Conservation (phyloP, 352 stramenopile species). For the Phytophthora uliginosa region DNA sequence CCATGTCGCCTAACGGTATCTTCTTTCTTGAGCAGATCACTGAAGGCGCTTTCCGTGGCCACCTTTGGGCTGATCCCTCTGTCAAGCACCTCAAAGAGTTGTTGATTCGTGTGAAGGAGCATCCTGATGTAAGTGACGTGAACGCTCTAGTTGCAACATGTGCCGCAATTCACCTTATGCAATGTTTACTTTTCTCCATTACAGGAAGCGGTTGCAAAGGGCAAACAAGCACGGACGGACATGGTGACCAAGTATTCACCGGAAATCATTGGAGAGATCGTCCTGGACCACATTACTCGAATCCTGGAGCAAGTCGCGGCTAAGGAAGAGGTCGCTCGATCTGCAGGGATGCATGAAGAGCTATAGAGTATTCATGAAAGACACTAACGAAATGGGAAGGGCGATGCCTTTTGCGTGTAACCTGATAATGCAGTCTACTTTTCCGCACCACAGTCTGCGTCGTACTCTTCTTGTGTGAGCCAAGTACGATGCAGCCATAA, state of each 20-base stretch:
- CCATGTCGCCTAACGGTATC: background rate
- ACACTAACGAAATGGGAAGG: background rate
- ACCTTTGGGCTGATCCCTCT: constrained; percentile 91
- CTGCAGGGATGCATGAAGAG: constrained; percentile 54
- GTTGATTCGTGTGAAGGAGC: constrained; percentile 58
- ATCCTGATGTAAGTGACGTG: constrained; percentile 59
- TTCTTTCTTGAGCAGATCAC: constrained; percentile 58
- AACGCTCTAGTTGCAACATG: no score
- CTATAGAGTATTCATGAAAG: constrained; percentile 42
- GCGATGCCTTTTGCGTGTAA: background rate
- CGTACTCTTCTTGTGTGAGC: constrained; percentile 82
- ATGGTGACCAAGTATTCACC: constrained; percentile 91
- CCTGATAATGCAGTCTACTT: constrained; percentile 14
- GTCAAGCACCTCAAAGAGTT: constrained; percentile 76
- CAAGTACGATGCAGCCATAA: constrained; percentile 90
- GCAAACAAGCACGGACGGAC: constrained; percentile 71
- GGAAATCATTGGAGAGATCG: constrained; percentile 70
- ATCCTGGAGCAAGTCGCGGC: constrained; percentile 57
- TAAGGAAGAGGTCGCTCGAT: constrained; percentile 23
- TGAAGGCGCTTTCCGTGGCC: constrained; percentile 80
- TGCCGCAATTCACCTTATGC: background rate
- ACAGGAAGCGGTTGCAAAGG: constrained; percentile 74
- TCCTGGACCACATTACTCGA: constrained; percentile 75
- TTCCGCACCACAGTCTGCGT: constrained; percentile 52
- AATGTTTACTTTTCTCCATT: background rate